Percentiles rank a stretch among this genome's conserved stretches.
Conservation (phyloP, 768 basidiomycete genomes). For the Leccinum imitatum region DNA sequence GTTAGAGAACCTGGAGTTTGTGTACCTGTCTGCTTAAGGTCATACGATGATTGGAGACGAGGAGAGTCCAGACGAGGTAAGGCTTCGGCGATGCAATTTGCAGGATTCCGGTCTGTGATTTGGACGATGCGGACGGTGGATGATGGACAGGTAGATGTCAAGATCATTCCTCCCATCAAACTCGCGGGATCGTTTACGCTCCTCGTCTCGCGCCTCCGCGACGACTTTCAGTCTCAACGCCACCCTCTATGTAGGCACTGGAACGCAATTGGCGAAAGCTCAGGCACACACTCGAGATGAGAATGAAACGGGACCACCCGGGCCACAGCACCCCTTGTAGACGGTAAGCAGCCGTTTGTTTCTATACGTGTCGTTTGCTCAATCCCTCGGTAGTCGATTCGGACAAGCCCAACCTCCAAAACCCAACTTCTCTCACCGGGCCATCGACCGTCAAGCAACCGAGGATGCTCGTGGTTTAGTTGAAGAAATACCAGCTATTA, state of each 20-base stretch:
- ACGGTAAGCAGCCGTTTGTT: slow-evolving; percentile 51
- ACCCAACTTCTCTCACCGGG: slow-evolving; percentile 87
- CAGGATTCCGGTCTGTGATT: no score
- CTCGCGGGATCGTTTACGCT: slow-evolving; percentile 58
- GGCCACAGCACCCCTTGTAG: no score
- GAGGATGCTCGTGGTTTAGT: slow-evolving; percentile 90
- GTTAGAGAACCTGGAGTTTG: no score
- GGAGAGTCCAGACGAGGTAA: no score
- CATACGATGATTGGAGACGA: no score
- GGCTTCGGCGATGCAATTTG: no score
- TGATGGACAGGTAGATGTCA: no score
- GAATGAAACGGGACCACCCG: slow-evolving; percentile 36
- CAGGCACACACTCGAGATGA: slow-evolving; percentile 44
- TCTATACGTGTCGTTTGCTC: not conserved
- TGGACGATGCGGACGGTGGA: no score
- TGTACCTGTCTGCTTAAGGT: no score
- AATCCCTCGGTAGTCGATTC: slow-evolving; percentile 66
- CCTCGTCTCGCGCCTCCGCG: slow-evolving; percentile 62
- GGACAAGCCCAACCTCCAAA: slow-evolving; percentile 98
- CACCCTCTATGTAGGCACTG: slow-evolving; percentile 70
- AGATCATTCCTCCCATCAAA: slow-evolving; percentile 23
- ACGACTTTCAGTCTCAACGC: slow-evolving; percentile 61
- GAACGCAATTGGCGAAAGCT: slow-evolving; percentile 64
- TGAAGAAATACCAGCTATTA: slow-evolving; percentile 93
- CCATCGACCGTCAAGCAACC: slow-evolving; percentile 87